Percentiles rank a stretch among this genome's conserved stretches.
phyloP scores from a whole-genome alignment of 2,329 filamentous ascomycete genomes.

The Nakataea oryzae region DNA sequence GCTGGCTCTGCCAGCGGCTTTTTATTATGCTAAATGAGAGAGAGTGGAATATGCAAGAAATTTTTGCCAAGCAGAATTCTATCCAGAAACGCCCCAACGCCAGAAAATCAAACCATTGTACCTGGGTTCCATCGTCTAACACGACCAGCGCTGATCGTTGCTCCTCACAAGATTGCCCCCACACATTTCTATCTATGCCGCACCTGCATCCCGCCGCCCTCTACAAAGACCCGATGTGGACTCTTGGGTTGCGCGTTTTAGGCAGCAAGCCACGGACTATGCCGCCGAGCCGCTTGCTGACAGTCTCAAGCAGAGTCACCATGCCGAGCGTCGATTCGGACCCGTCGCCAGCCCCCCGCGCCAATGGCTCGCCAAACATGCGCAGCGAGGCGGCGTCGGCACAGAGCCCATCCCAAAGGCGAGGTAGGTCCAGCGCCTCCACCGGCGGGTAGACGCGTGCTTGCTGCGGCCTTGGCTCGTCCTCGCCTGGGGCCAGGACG shows the following conservation, averaged over 20 bases:
- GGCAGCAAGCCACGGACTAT: not conserved
- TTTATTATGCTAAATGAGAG: no score
- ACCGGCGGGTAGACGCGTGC: constrained; percentile 1
- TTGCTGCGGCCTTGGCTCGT: not conserved
- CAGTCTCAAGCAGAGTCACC: not conserved
- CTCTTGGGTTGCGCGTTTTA: not conserved
- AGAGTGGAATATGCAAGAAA: no score
- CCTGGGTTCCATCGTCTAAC: not conserved
- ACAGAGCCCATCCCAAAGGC: not conserved
- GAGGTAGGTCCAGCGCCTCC: not conserved
- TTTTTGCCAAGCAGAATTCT: no score
- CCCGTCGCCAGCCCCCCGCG: not conserved
- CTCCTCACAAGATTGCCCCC: not conserved
- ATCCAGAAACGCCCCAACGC: not conserved
- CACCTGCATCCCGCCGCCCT: no score
- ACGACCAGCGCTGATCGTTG: not conserved
- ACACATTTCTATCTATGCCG: not conserved
- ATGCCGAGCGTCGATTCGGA: constrained; percentile 1
- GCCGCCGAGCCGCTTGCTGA: not conserved
- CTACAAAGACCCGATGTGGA: not conserved
- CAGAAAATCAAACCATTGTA: not conserved
- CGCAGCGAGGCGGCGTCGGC: not conserved
- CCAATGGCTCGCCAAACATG: not conserved
- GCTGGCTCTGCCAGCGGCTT: no score
- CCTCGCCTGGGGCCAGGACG: not conserved